Evolutionary conservation across 306 rosid genomes (phyloP).

Genomic region (Acacia acuminata): DNA sequence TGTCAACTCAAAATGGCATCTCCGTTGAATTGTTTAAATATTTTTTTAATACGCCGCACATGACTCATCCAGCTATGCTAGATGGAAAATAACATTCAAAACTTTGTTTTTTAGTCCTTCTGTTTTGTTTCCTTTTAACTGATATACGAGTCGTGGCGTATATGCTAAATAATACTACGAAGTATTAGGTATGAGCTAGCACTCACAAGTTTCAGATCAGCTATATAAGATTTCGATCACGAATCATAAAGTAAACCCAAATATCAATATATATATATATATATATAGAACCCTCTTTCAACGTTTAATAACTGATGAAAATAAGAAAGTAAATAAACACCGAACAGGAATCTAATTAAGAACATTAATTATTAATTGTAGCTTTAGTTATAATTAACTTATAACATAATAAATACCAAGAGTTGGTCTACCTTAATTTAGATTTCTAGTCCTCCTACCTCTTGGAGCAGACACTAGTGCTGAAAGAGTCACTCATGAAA

Average conservation of each 20-base stretch:
- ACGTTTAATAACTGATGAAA: background rate
- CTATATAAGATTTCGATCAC: background rate
- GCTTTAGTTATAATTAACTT: background rate
- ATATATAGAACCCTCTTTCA: background rate
- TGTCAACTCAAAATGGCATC: slow-evolving; percentile 22
- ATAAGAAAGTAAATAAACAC: background rate
- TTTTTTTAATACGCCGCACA: slow-evolving; percentile 9
- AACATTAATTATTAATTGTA: background rate
- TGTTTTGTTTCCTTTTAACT: background rate
- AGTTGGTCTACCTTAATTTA: too few species aligned
- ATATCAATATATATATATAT: background rate
- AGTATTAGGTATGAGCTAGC: background rate
- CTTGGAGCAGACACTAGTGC: too few species aligned
- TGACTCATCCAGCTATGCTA: background rate
- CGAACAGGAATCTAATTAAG: background rate
- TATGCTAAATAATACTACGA: background rate
- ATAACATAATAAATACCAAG: too few species aligned
- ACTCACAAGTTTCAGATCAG: background rate
- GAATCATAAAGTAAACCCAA: background rate
- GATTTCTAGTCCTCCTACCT: too few species aligned
- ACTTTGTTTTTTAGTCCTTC: background rate
- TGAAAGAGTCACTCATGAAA: too few species aligned
- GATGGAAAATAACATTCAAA: background rate
- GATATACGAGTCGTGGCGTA: slow-evolving; percentile 28
- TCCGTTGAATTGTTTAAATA: background rate